phyloP scores from a whole-genome alignment of 2,329 filamentous ascomycete species.

The Xylaria sp. region DNA sequence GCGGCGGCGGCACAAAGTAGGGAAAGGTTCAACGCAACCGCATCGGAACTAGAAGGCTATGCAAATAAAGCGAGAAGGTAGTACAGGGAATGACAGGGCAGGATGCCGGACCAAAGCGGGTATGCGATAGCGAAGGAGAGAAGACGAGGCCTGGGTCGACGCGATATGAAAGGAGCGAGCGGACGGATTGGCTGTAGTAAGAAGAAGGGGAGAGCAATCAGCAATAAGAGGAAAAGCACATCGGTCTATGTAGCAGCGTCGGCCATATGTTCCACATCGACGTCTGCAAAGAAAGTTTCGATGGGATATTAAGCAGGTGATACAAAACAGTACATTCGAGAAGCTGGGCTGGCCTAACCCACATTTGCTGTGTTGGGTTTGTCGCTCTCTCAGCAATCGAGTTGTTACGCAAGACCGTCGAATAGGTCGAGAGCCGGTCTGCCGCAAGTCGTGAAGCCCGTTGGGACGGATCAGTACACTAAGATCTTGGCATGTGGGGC shows the following conservation, averaged over 20 bases:
- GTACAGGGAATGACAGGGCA: neutral
- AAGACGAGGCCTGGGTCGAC: slow-evolving; percentile 30
- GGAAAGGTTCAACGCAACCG: slow-evolving; percentile 34
- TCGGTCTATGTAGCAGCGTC: slow-evolving; percentile 10
- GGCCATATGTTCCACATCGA: neutral
- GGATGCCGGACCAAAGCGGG: neutral
- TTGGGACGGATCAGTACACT: neutral
- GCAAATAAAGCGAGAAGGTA: neutral
- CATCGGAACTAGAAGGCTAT: slow-evolving; percentile 18
- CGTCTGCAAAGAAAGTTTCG: neutral
- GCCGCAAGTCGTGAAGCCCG: neutral
- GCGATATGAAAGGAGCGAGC: slow-evolving; percentile 38
- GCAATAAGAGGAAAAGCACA: slow-evolving; percentile 15
- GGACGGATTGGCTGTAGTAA: slow-evolving; percentile 6
- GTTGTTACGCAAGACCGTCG: neutral
- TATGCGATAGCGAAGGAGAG: slow-evolving; percentile 13
- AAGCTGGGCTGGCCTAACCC: neutral
- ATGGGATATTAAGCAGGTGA: neutral
- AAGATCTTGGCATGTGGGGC: slow-evolving; percentile 4
- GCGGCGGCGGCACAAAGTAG: slow-evolving; percentile 12
- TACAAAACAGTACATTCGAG: neutral
- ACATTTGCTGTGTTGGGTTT: neutral
- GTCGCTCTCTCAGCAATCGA: neutral
- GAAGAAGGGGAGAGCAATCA: neutral
- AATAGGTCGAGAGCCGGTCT: neutral